These are phyloP conservation scores for Collybia nuda DNA, from an alignment of 768 basidiomycete genomes.

Conservation along the genomic window DNA sequence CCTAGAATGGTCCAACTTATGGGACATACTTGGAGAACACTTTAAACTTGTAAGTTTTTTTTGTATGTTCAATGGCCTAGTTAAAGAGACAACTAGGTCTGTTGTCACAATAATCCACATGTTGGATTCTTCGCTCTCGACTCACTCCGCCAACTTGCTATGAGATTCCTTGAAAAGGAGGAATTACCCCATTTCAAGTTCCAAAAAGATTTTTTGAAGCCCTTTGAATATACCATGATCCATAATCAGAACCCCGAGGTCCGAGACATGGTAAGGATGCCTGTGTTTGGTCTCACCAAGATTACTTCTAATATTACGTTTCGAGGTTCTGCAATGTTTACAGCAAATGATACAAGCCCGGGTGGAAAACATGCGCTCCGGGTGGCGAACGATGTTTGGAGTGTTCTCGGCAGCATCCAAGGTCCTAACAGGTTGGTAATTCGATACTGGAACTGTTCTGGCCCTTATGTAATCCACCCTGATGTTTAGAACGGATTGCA, in stretches of 20 bases:
- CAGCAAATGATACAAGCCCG: constrained; percentile 99
- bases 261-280: constrained; percentile 79
- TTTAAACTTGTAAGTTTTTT: constrained; percentile 81
- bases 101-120: constrained; percentile 96
- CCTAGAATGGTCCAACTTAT: constrained; percentile 96
- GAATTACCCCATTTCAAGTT: constrained; percentile 98
- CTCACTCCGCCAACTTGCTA: constrained; percentile 92
- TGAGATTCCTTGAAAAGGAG: constrained; percentile 99
- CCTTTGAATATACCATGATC: constrained; percentile 97
- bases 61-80: too few species aligned
- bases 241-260: constrained; percentile 96
- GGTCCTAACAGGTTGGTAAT: constrained; percentile 72
- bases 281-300: not conserved
- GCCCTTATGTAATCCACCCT: not conserved
- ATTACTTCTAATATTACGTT: constrained; percentile 3
- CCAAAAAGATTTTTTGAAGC: constrained; percentile 98
- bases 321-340: constrained; percentile 91
- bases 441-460: not conserved
- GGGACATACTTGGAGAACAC: constrained; percentile 97
- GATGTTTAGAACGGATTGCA: constrained; percentile 74
- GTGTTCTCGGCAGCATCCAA: constrained; percentile 97
- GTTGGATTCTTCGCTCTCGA: constrained; percentile 97
- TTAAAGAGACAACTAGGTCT: constrained; percentile 59
- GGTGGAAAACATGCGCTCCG: constrained; percentile 93
- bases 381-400: constrained; percentile 99